phyloP scores from a whole-genome alignment of 2,329 filamentous ascomycete genomes.

The Hypoxylon rubiginosum region DNA sequence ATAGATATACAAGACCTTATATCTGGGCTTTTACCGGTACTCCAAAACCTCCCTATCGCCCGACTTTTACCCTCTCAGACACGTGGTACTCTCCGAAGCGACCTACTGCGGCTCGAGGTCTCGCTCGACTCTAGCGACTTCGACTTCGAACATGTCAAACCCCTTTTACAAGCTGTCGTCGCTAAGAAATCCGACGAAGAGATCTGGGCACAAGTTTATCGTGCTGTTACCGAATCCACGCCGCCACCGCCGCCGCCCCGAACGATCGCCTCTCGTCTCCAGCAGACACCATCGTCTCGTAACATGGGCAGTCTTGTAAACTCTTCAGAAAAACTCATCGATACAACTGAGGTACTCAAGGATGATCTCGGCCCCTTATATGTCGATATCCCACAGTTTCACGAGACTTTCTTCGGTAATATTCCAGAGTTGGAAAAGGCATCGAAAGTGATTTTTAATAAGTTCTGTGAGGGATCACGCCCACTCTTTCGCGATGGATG shows the following conservation, averaged over 20 bases:
- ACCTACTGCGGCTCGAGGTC: constrained; percentile 5
- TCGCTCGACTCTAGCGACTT: constrained; percentile 19
- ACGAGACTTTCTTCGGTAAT: constrained; percentile 52
- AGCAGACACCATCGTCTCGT: constrained; percentile 48
- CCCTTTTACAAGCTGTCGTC: constrained; percentile 52
- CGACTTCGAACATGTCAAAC: constrained; percentile 48
- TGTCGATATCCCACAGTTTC: constrained; percentile 53
- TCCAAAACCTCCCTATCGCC: constrained; percentile 44
- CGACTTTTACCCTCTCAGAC: constrained; percentile 42
- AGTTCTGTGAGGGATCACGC: constrained; percentile 49
- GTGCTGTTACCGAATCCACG: constrained; percentile 54
- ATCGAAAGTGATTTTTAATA: constrained; percentile 54
- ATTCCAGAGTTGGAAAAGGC: constrained; percentile 51
- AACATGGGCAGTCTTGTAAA: constrained; percentile 56
- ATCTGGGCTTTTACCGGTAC: background rate
- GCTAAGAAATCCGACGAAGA: constrained; percentile 47
- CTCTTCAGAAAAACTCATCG: constrained; percentile 52
- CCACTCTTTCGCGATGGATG: constrained; percentile 47
- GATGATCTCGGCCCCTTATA: constrained; percentile 54
- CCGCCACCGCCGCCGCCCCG: constrained; percentile 51
- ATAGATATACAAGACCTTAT: constrained; percentile 36
- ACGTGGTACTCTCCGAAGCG: background rate
- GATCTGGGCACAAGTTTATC: constrained; percentile 56
- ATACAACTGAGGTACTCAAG: constrained; percentile 54
- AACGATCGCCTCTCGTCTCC: constrained; percentile 42